A percentile compares a stretch with the other conserved stretches of the same genome.
These are phyloP conservation scores for Pythium biforme DNA, from an alignment of 352 stramenopile genomes.

Conservation along the genomic window DNA sequence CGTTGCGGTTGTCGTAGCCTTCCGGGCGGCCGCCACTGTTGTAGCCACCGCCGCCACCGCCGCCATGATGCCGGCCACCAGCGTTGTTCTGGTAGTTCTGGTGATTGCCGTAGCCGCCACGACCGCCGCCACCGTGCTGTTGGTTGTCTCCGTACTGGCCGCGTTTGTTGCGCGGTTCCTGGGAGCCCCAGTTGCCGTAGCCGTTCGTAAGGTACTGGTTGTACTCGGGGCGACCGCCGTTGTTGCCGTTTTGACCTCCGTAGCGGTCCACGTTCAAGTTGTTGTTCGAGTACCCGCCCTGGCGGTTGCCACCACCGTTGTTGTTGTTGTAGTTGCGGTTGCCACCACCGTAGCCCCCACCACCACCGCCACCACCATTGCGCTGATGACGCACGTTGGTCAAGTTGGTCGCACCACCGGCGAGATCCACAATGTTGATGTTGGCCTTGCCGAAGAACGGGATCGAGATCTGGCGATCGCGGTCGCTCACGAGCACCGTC, in stretches of 20 bases:
- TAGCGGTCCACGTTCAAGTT: slow-evolving; percentile 75
- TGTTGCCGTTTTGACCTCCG: slow-evolving; percentile 30
- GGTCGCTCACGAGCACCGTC: slow-evolving; percentile 48
- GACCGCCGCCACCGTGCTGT: slow-evolving; percentile 19
- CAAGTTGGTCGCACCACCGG: slow-evolving; percentile 40
- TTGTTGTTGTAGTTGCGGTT: slow-evolving; percentile 47
- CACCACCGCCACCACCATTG: slow-evolving; percentile 36
- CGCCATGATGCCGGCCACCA: slow-evolving; percentile 2
- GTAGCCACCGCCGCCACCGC: slow-evolving; percentile 20
- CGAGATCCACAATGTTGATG: slow-evolving; percentile 85
- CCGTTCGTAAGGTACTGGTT: slow-evolving; percentile 79
- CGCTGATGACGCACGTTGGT: slow-evolving; percentile 63
- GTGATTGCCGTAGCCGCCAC: slow-evolving; percentile 26
- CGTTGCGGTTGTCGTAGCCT: slow-evolving; percentile 6
- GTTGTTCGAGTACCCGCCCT: slow-evolving; percentile 38
- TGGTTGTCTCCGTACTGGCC: slow-evolving; percentile 39
- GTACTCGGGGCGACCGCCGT: slow-evolving; percentile 37
- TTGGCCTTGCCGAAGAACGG: slow-evolving; percentile 82
- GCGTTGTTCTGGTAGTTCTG: slow-evolving; percentile 25
- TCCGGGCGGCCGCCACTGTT: slow-evolving; percentile 13
- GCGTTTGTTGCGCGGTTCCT: slow-evolving; percentile 77
- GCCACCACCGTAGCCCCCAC: slow-evolving; percentile 24
- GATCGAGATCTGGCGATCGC: slow-evolving; percentile 69
- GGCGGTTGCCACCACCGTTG: slow-evolving; percentile 35
- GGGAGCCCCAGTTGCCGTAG: slow-evolving; percentile 74